A percentile compares a stretch with the other conserved stretches of the same genome.
Conservation (phyloP, 805 yeast species). For the Yarrowia sp. region DNA sequence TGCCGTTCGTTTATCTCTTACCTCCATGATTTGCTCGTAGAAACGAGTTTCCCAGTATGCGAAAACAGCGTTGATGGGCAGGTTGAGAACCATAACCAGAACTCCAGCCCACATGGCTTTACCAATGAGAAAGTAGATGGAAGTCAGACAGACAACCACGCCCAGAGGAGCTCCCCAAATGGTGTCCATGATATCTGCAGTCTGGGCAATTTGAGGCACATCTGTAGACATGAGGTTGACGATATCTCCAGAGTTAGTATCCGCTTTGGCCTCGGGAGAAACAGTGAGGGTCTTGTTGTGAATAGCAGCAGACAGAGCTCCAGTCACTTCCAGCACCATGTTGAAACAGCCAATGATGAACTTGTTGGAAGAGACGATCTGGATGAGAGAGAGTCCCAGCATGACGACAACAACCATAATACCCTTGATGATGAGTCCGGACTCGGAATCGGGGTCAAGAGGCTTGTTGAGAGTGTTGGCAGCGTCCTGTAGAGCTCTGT, state of each 20-base stretch:
- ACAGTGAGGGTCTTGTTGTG: slow-evolving; percentile 67
- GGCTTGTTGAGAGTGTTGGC: background rate
- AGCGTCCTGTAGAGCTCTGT: slow-evolving; percentile 38
- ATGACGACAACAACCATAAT: slow-evolving; percentile 69
- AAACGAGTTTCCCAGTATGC: slow-evolving; percentile 47
- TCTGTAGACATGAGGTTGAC: slow-evolving; percentile 95
- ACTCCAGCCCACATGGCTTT: slow-evolving; percentile 96
- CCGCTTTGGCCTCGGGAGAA: slow-evolving; percentile 61
- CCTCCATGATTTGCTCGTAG: slow-evolving; percentile 69
- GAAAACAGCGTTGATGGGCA: slow-evolving; percentile 72
- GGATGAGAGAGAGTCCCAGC: slow-evolving; percentile 73
- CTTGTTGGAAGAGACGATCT: slow-evolving; percentile 73
- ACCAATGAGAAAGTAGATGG: slow-evolving; percentile 71
- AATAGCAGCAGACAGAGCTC: slow-evolving; percentile 59
- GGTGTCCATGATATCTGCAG: slow-evolving; percentile 71
- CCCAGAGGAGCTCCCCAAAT: slow-evolving; percentile 95
- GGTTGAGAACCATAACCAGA: slow-evolving; percentile 64
- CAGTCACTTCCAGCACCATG: slow-evolving; percentile 63
- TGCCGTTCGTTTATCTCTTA: slow-evolving; percentile 88
- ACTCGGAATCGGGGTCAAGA: slow-evolving; percentile 27
- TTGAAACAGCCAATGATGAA: slow-evolving; percentile 72
- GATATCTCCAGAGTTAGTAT: slow-evolving; percentile 83
- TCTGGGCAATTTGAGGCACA: slow-evolving; percentile 80
- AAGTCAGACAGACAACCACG: slow-evolving; percentile 66
- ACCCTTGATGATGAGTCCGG: slow-evolving; percentile 63